Evolutionary conservation across 345 rosid species (phyloP), one percentile per base, ranked within the genome.

Genomic region (Pugionium dolabratum): DNA sequence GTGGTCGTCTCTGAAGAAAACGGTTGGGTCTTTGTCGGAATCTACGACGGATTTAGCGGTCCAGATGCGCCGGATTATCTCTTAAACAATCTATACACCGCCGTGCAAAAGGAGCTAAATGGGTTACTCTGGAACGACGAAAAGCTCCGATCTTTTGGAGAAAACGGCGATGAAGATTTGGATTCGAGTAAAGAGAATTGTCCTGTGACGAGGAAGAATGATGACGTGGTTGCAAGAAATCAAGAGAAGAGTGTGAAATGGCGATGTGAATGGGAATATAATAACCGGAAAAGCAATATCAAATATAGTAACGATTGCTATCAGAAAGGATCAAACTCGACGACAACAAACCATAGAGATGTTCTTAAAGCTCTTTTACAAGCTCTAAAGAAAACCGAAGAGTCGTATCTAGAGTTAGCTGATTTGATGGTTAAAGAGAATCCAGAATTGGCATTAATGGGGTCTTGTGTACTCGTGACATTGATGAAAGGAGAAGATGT

Each of bases 61-160:
- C 96, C 96, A 7, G 98, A 90, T 66, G 97, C 97, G 35, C 89
- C 99, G 18, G 99, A 94, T 76, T 89, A 74, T 64, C 82, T 94
- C 32, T 76, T 86, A 49, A 64, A 70, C 46, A 85, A 85, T 80
- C 78, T 94, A 0, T 94, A 90, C 67, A 39, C 77, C 67, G 81
- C 86, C 36, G 85, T 94, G n/a, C 85, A 82, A 3, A 81, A 78
- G 30, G 96, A 86, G 75, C 85, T 93, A 35, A 76, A 88, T 25
- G 94, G 87, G 32, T 68, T 90, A 67, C 71, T 81, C 36, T 79
- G 83, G 79, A 81, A 83, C 59, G 85, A 85, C 6, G 74, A 56
- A 52, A 65, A 33, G 53, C 10, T 40, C 26, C 29, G 1, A 58
- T 33, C 64, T 34, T 57, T 39, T 0, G 76, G 26, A 27, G 67